phyloP scores from a whole-genome alignment of 495 filamentous ascomycete genomes.

The Aspergillus cavernicola region DNA sequence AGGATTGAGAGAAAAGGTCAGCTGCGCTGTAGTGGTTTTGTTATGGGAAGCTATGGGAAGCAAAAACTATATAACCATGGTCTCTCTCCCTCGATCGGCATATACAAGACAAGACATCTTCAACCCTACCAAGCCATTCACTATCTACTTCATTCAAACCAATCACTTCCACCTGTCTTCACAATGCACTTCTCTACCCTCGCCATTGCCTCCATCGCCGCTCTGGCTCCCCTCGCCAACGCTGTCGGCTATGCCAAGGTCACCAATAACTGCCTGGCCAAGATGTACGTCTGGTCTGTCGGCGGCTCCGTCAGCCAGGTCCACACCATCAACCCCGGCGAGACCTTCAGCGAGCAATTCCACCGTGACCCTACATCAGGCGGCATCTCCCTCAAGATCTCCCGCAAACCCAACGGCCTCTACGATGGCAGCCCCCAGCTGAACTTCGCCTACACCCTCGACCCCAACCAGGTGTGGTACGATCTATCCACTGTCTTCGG shows the following conservation, averaged over 20 bases:
- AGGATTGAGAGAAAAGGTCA: background rate
- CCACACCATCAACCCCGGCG: constrained; percentile 36
- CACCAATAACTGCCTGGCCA: constrained; percentile 45
- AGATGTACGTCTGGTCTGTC: constrained; percentile 55
- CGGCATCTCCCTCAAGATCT: constrained; percentile 55
- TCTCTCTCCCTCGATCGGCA: background rate
- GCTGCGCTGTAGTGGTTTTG: background rate
- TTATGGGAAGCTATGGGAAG: background rate
- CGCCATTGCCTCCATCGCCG: constrained; percentile 21
- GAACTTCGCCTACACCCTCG: constrained; percentile 52
- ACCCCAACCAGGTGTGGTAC: constrained; percentile 49
- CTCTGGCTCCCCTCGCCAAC: constrained; percentile 28
- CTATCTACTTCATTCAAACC: background rate
- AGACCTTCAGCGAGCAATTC: constrained; percentile 38
- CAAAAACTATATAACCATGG: constrained; percentile 11
- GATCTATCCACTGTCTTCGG: constrained; percentile 56
- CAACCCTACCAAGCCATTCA: background rate
- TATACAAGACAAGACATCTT: background rate
- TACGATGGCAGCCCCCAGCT: constrained; percentile 51
- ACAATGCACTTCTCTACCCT: constrained; percentile 32
- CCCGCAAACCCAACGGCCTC: constrained; percentile 44
- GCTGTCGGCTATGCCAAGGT: constrained; percentile 52
- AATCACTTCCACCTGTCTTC: constrained; percentile 2
- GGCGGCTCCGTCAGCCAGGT: constrained; percentile 39
- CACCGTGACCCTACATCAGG: constrained; percentile 48